Base-by-base conservation (phyloP, 306 rosid species). In the Morella rubra region DNA sequence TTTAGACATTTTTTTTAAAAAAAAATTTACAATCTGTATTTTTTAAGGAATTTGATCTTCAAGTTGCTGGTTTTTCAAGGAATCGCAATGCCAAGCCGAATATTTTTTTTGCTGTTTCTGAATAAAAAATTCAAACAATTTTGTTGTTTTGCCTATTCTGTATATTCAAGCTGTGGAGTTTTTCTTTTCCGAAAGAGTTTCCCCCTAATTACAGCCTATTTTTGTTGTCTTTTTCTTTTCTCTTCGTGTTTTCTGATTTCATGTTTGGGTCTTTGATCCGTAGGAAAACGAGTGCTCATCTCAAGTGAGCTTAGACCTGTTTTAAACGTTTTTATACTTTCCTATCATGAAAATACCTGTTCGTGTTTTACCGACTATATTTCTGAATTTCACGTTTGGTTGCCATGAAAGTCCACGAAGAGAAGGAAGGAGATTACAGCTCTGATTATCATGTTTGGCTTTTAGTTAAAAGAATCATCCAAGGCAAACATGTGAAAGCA, bases 61-160 rank as follows among this genome's bases (percentile, higher is more conserved):
- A 32, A 2, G 3, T 78, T 74, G 40, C 60, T 20, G 71, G 6
- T 32, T 42, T 74, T 78, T 44, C 60, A 51, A 73, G 76, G 69
- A 70, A 60, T 51, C 70, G 20, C 8, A 58, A 9, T 1, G 13
- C 49, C 7, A 65, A 37, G 40, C 19, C 32, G 3, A 32, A 41
- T 13, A 37, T 65, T 16, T 8, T 15, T 13, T 32, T 18, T 37
- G 41, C 15, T 66, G 27, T 18, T 58, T 58, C 65, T 16, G 11
- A n/a, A 24, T 24, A 32, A 32, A 32, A 3, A 2, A 32, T 32
- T 32, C 37, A 32, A 32, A 32, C 37, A 32, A 32, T 32, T 40
- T 18, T 22, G 8, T 16, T 64, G 7, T 58, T 19, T 16, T 6
- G 7, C n/a, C 9, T 37, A 8, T 62, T 15, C 40, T 42, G 71